These are phyloP conservation scores for Graphium sp. DNA, from an alignment of 2,329 filamentous ascomycete genomes.

Conservation along the genomic window DNA sequence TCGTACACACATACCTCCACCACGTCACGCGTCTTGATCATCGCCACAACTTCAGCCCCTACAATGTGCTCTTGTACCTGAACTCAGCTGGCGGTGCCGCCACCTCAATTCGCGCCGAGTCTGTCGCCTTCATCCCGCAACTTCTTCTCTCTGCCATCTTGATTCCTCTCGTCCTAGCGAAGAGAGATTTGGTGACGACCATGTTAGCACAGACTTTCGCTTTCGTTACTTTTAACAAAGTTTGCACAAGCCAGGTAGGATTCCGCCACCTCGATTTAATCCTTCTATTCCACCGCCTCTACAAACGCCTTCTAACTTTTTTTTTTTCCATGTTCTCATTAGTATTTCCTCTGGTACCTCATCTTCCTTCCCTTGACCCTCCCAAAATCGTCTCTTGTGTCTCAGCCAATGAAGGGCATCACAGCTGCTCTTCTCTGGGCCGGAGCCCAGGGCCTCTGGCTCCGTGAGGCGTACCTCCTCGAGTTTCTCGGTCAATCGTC, in stretches of 20 bases:
- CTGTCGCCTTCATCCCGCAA: slow-evolving; percentile 78
- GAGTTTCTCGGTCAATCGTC: slow-evolving; percentile 70
- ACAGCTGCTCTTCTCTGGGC: slow-evolving; percentile 58
- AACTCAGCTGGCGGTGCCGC: slow-evolving; percentile 44
- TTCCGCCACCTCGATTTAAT: too few relatives aligned
- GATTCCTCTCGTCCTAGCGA: slow-evolving; percentile 61
- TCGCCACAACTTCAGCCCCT: slow-evolving; percentile 95
- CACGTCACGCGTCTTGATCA: slow-evolving; percentile 89
- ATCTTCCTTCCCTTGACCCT: slow-evolving; percentile 86
- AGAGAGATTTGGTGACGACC: slow-evolving; percentile 62
- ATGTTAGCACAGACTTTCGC: slow-evolving; percentile 95
- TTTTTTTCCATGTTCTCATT: background rate
- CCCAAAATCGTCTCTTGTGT: slow-evolving; percentile 57
- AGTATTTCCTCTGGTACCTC: slow-evolving; percentile 99
- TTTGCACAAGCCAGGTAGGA: slow-evolving; percentile 91
- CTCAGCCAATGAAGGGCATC: slow-evolving; percentile 41
- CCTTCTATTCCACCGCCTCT: background rate
- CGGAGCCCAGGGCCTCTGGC: slow-evolving; percentile 55
- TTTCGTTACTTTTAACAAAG: slow-evolving; percentile 97
- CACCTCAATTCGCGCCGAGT: slow-evolving; percentile 40
- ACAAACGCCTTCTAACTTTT: background rate
- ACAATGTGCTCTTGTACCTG: slow-evolving; percentile 82
- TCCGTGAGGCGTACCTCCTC: slow-evolving; percentile 57
- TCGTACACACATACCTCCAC: slow-evolving; percentile 83
- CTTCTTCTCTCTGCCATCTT: slow-evolving; percentile 61